Conservation (phyloP, 352 stramenopile genomes). For the Lagenidium giganteum region DNA sequence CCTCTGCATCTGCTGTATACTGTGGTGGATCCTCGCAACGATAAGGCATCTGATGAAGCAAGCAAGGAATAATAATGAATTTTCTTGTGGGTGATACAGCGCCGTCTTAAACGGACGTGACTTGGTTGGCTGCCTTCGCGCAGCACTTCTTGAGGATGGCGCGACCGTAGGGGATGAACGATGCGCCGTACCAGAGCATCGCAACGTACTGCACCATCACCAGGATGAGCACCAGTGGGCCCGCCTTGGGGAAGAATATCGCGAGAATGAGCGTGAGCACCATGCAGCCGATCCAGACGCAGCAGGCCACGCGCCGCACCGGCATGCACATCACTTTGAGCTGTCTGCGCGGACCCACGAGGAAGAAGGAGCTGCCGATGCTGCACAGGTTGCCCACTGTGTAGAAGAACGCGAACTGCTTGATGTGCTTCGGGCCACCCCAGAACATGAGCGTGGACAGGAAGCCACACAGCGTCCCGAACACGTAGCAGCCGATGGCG, state of each 20-base stretch:
- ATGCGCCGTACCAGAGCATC: slow-evolving; percentile 83
- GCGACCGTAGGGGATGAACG: slow-evolving; percentile 75
- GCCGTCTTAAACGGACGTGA: slow-evolving; percentile 22
- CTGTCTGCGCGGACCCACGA: slow-evolving; percentile 63
- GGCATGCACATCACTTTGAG: slow-evolving; percentile 84
- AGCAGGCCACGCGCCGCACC: slow-evolving; percentile 72
- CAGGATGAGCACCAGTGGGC: slow-evolving; percentile 58
- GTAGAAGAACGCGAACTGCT: slow-evolving; percentile 86
- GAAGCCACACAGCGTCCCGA: slow-evolving; percentile 69
- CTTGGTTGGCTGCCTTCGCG: slow-evolving; percentile 45
- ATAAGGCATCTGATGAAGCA: too few species aligned
- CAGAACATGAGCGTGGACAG: slow-evolving; percentile 79
- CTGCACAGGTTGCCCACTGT: slow-evolving; percentile 76
- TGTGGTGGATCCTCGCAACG: too few species aligned
- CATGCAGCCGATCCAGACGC: slow-evolving; percentile 78
- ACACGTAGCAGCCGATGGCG: slow-evolving; percentile 62
- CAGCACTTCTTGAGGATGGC: slow-evolving; percentile 73
- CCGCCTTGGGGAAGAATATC: slow-evolving; percentile 63
- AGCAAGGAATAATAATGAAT: too few species aligned
- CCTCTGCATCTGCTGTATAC: too few species aligned
- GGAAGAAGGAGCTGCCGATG: slow-evolving; percentile 76
- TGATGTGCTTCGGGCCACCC: slow-evolving; percentile 71
- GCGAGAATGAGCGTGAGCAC: slow-evolving; percentile 66
- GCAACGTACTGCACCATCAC: slow-evolving; percentile 75
- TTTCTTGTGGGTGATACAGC: slow-evolving; percentile 10